These are phyloP conservation scores for Verticillium longisporum DNA, from an alignment of 2,329 filamentous ascomycete genomes.

Conservation along the genomic window DNA sequence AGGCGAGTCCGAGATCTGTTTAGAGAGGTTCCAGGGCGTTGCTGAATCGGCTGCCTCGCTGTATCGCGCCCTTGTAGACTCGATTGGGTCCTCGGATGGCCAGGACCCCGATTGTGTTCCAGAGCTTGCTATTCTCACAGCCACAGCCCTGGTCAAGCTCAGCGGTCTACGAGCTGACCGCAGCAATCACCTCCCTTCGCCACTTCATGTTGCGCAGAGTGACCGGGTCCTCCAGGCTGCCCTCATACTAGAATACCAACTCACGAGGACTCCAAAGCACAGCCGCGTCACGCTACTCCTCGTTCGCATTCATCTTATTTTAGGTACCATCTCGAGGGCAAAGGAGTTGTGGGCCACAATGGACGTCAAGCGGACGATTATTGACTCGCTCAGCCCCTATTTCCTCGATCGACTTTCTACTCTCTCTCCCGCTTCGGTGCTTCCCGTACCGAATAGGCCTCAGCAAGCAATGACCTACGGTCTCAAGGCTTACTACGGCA, in stretches of 20 bases:
- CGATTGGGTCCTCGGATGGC: background rate
- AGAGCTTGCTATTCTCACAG: slow-evolving; percentile 26
- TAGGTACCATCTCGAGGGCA: slow-evolving; percentile 42
- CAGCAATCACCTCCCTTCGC: slow-evolving; percentile 3
- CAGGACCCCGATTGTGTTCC: slow-evolving; percentile 13
- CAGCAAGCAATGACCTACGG: slow-evolving; percentile 28
- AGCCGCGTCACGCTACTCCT: slow-evolving; percentile 41
- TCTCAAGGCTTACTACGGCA: slow-evolving; percentile 37
- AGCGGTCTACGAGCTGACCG: slow-evolving; percentile 4
- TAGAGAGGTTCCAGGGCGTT: slow-evolving; percentile 2
- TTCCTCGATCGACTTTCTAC: slow-evolving; percentile 50
- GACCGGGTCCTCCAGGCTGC: slow-evolving; percentile 40
- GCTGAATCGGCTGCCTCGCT: slow-evolving; percentile 8
- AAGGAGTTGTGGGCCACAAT: slow-evolving; percentile 42
- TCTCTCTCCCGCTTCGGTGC: slow-evolving; percentile 37
- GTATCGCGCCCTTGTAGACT: slow-evolving; percentile 5
- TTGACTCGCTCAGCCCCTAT: slow-evolving; percentile 47
- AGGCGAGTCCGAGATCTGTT: slow-evolving; percentile 2
- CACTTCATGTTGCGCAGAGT: slow-evolving; percentile 10
- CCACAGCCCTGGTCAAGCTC: slow-evolving; percentile 24
- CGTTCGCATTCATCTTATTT: slow-evolving; percentile 41
- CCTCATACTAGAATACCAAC: slow-evolving; percentile 41
- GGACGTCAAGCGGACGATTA: slow-evolving; percentile 49
- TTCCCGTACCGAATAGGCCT: slow-evolving; percentile 8
- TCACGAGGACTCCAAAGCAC: slow-evolving; percentile 36